phyloP scores from a whole-genome alignment of 345 rosid genomes.

The Populus ilicifolia region DNA sequence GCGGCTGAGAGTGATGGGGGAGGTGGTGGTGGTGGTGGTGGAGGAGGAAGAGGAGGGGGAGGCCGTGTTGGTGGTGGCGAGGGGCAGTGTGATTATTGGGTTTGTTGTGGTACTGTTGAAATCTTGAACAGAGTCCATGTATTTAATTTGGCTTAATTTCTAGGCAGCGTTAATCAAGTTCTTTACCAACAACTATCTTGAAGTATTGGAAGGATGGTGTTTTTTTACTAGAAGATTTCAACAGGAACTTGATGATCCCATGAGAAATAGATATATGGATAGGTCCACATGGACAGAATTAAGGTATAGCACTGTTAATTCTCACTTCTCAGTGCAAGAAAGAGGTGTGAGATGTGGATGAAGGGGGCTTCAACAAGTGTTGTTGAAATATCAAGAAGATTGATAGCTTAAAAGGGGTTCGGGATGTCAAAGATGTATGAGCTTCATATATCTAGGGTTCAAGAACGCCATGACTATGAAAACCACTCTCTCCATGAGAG shows the following conservation, averaged over 20 bases:
- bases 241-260: slow-evolving; percentile 17
- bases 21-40: slow-evolving; percentile 35
- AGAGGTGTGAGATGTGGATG: not conserved
- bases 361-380: not conserved
- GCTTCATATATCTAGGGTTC: slow-evolving; percentile 6
- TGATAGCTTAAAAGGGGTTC: not conserved
- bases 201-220: not conserved
- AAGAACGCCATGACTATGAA: slow-evolving; percentile 1
- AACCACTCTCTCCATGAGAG: not conserved
- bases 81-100: slow-evolving; percentile 1
- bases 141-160: not conserved
- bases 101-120: slow-evolving; percentile 29
- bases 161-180: not conserved
- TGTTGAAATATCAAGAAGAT: not conserved
- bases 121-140: slow-evolving; percentile 53
- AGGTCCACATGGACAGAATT: not conserved
- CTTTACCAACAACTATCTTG: too few relatives aligned
- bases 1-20: slow-evolving; percentile 63
- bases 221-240: slow-evolving; percentile 1
- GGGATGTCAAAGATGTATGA: not conserved
- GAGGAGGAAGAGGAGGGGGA: slow-evolving; percentile 18
- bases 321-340: not conserved
- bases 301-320: too few relatives aligned
- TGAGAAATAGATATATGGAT: not conserved
- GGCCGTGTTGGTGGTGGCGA: slow-evolving; percentile 7